Base-by-base conservation (phyloP, 345 rosid genomes). In the Clarkia xantiana region DNA sequence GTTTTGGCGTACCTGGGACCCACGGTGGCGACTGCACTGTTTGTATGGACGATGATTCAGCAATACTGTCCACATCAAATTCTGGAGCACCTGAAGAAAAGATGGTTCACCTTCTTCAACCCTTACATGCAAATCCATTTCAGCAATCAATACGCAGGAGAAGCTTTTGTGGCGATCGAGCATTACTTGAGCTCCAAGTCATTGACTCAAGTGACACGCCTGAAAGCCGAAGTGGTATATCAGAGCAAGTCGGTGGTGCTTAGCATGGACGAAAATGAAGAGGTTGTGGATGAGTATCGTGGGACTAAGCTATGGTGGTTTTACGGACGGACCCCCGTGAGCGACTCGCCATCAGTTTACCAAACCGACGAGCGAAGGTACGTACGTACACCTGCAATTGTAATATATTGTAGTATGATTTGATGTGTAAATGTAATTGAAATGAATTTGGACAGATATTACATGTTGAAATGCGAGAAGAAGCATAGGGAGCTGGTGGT, bases 191-290 rank as follows among this genome's bases (percentile, higher is more conserved):
- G 40, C 16, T 9, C 14, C 45, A 59, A 38, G 12, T 43, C 72
- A 46, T 40, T 56, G 23, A 40, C 7, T 10, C 34, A 6, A 6
- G 60, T 56, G 11, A 53, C 41, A 14, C 14, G 49, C 40, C 53
- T 53, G 39, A 53, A 53, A 18, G 57, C 57, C 38, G 40, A 53
- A 2, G 20, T 53, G 6, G 48, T 14, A 18, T 16, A 14, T 47
- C 42, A 53, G 16, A 42, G 17, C 39, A 39, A 53, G 47, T 53
- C 57, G 34, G 40, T 53, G 5, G 48, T 53, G 17, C 48, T 53
- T 18, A 53, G 57, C 45, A 53, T 81, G 90, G 86, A 78, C 16
- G 90, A 76, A 44, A 56, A 66, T 41, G 74, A 78, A 39, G 77
- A 74, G 45, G 67, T 78, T 14, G 59, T 69, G 12, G 80, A 78